Conservation (phyloP, 495 filamentous ascomycete species). For the Penicillium desertorum region DNA sequence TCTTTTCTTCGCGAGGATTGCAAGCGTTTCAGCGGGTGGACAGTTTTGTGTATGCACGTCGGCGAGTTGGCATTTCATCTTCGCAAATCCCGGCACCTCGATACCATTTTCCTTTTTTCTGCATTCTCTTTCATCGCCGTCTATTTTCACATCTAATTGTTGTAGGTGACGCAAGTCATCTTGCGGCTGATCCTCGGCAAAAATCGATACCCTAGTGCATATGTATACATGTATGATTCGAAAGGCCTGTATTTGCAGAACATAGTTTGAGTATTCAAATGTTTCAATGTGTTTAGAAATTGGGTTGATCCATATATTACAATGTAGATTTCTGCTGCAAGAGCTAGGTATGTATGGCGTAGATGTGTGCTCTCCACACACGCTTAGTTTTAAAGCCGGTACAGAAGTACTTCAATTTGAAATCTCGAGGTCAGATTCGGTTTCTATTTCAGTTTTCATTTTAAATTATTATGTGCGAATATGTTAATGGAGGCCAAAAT, state of each 20-base stretch:
- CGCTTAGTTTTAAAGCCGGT: not conserved
- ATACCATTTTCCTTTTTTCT: conserved; percentile 22
- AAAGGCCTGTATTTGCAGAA: conserved; percentile 1
- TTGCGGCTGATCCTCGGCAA: conserved; percentile 4
- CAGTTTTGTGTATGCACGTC: conserved; percentile 4
- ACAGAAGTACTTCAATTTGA: not conserved
- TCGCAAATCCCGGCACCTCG: conserved; percentile 6
- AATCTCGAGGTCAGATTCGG: not conserved
- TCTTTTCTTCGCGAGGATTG: conserved; percentile 10
- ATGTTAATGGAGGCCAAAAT: not conserved
- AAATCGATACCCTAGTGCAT: conserved; percentile 16
- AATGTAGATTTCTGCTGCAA: not conserved
- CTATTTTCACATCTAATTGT: not conserved
- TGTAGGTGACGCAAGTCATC: conserved; percentile 5
- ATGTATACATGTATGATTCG: not conserved
- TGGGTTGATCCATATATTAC: not conserved
- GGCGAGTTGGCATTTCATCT: conserved; percentile 21
- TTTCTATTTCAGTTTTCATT: not conserved
- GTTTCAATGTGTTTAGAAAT: not conserved
- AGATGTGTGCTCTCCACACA: not conserved
- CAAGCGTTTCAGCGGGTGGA: conserved; percentile 21
- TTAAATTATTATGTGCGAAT: not conserved
- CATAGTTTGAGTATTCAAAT: not conserved
- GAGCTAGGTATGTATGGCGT: not conserved
- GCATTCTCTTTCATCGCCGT: not conserved